Evolutionary conservation across 169 alveolate species (phyloP), one percentile per base, ranked within the genome.

Genomic region (Hammondia hammondi): DNA sequence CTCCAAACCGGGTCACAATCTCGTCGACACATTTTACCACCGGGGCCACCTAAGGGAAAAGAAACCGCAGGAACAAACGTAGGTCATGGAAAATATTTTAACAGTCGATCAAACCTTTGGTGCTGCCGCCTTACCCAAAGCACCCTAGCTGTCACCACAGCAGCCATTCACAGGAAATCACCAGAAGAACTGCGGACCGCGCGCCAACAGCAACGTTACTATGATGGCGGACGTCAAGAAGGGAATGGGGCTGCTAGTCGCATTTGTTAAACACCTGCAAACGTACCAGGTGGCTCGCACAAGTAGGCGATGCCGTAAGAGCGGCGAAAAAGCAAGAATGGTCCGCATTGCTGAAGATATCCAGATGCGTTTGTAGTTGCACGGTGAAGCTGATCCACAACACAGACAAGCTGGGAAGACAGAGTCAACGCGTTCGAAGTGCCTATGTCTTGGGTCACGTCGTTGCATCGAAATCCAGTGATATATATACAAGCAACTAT

Each of bases 291-390:
- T 52, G 67, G 9, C 27, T 29, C 61, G 43, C 72, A 29, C 43
- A 82, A 14, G 27, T 48, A 14, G 37, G 72, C 57, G 90, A 43
- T 45, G 43, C 90, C 32, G 90, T 7, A 48, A 45, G 24, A 21
- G 90, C 90, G 14, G 90, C 90, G 37, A 82, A 82, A 43, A 82
- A 82, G 37, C 90, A 82, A 10, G 90, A 82, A 19, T 46, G 57
- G 43, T 82, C 90, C 39, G 12, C 37, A n/a, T 82, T 82, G 72
- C 90, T 82, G 90, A 82, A 82, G 37, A 82, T 82, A 19, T 82
- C 90, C 52, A 82, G 4, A 6, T 43, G 19, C 7, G 12, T 27
- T 37, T 48, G 71, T 21, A 48, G 57, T 46, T 82, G 71, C 21
- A 82, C 24, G 24, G 70, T 82, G 70, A 82, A 82, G 29, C 90